Conservation (phyloP, 345 rosid genomes). For the Eutrema yunnanense region DNA sequence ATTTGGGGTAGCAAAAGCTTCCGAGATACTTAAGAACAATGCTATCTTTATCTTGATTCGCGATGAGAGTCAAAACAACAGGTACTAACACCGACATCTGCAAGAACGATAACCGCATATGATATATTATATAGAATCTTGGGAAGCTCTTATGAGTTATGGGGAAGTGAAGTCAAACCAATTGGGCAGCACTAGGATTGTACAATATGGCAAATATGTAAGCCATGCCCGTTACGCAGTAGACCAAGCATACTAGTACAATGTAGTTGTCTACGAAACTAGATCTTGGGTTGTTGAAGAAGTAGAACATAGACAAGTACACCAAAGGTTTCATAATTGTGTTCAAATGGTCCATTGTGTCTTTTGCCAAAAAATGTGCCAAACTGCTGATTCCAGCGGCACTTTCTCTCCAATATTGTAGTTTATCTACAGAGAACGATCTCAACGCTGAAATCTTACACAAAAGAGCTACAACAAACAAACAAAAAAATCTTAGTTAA, state of each 20-base stretch:
- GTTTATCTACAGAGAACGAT: slow-evolving; percentile 65
- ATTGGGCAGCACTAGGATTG: slow-evolving; percentile 66
- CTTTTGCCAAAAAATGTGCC: slow-evolving; percentile 78
- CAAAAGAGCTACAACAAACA: slow-evolving; percentile 55
- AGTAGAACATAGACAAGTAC: slow-evolving; percentile 81
- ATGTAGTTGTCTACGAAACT: slow-evolving; percentile 61
- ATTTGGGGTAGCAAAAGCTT: slow-evolving; percentile 61
- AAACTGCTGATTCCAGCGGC: slow-evolving; percentile 75
- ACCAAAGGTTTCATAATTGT: slow-evolving; percentile 69
- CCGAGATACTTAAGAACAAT: slow-evolving; percentile 42
- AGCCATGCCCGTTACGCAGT: slow-evolving; percentile 84
- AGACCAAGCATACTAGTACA: slow-evolving; percentile 67
- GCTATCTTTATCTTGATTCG: slow-evolving; percentile 52
- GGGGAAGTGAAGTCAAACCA: slow-evolving; percentile 42
- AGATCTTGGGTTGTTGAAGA: slow-evolving; percentile 91
- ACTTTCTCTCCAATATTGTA: slow-evolving; percentile 74
- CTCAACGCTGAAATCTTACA: slow-evolving; percentile 77
- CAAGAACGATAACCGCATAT: not conserved
- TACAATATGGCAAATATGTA: slow-evolving; percentile 69
- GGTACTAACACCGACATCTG: slow-evolving; percentile 89
- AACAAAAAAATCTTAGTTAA: not conserved
- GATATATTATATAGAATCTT: not conserved
- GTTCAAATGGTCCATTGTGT: slow-evolving; percentile 68
- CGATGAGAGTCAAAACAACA: slow-evolving; percentile 70
- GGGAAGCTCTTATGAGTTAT: not conserved